Conservation (phyloP, 306 rosid species). For the Arachis hypogaea region DNA sequence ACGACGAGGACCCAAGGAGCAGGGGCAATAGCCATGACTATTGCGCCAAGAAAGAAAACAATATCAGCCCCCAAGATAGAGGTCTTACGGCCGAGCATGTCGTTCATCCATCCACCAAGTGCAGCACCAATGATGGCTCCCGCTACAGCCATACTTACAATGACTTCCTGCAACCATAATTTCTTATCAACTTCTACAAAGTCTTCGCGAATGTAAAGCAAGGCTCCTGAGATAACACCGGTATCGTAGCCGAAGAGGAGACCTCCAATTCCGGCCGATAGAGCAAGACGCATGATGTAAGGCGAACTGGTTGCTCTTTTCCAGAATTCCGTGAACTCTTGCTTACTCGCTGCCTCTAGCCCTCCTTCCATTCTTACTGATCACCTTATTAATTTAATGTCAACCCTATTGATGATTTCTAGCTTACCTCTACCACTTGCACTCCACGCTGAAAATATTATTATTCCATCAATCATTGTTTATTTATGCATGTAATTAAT, state of each 20-base stretch:
- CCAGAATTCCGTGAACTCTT: constrained; percentile 68
- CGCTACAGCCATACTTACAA: constrained; percentile 84
- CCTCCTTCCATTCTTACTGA: constrained; percentile 60
- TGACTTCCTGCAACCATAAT: constrained; percentile 82
- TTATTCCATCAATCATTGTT: too few relatives aligned
- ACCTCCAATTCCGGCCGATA: constrained; percentile 41
- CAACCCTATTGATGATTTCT: too few relatives aligned
- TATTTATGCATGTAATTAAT: too few relatives aligned
- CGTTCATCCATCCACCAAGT: constrained; percentile 79
- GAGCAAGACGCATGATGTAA: constrained; percentile 36
- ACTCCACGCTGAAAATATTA: too few relatives aligned
- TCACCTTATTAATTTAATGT: too few relatives aligned
- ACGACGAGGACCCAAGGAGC: constrained; percentile 67
- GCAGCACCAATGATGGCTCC: constrained; percentile 88
- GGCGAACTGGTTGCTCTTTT: constrained; percentile 60
- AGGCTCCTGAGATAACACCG: constrained; percentile 89
- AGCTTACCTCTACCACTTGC: too few relatives aligned
- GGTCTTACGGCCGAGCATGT: constrained; percentile 61
- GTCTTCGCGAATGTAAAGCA: constrained; percentile 77
- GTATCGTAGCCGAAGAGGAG: constrained; percentile 41
- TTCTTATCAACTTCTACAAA: constrained; percentile 59
- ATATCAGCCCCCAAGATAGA: constrained; percentile 62
- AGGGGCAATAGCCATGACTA: constrained; percentile 67
- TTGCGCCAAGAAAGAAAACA: constrained; percentile 63
- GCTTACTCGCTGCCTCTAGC: constrained; percentile 38